Conservation (phyloP, 768 basidiomycete genomes). For the Suillus lakei region DNA sequence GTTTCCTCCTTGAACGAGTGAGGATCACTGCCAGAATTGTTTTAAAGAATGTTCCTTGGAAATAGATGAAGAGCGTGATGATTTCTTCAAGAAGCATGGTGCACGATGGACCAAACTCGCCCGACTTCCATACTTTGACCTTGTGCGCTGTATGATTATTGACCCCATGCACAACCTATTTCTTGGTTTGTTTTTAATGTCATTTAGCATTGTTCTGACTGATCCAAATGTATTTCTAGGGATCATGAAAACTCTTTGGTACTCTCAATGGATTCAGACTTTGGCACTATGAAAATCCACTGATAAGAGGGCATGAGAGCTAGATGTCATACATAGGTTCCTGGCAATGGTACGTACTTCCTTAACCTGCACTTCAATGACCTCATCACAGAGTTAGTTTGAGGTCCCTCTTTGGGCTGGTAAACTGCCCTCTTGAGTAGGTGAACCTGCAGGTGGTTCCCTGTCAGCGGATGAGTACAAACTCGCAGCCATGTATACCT, state of each 20-base stretch:
- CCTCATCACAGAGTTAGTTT: slow-evolving; percentile 20
- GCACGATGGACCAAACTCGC: slow-evolving; percentile 31
- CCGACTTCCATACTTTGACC: slow-evolving; percentile 31
- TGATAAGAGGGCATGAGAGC: slow-evolving; percentile 12
- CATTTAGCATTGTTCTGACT: no score
- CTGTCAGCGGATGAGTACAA: slow-evolving; percentile 37
- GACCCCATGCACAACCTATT: slow-evolving; percentile 38
- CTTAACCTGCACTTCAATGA: background rate
- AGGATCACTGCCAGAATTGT: slow-evolving; percentile 17
- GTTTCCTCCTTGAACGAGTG: slow-evolving; percentile 8
- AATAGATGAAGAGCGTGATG: slow-evolving; percentile 9
- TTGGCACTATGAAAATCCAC: slow-evolving; percentile 18
- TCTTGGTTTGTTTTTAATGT: slow-evolving; percentile 19
- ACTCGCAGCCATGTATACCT: slow-evolving; percentile 22
- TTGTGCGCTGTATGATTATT: slow-evolving; percentile 23
- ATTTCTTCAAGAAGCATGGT: slow-evolving; percentile 26
- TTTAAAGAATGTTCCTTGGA: slow-evolving; percentile 11
- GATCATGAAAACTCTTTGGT: slow-evolving; percentile 32
- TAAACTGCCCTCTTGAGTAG: slow-evolving; percentile 27
- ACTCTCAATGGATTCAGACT: slow-evolving; percentile 23
- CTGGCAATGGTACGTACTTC: slow-evolving; percentile 15
- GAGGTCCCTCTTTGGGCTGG: slow-evolving; percentile 34
- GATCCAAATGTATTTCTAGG: slow-evolving; percentile 14
- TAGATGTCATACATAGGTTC: slow-evolving; percentile 22
- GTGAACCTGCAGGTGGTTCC: slow-evolving; percentile 35